These are phyloP conservation scores for Nicotiana rustica DNA, from an alignment of 305 asterid species.

Conservation along the genomic window DNA sequence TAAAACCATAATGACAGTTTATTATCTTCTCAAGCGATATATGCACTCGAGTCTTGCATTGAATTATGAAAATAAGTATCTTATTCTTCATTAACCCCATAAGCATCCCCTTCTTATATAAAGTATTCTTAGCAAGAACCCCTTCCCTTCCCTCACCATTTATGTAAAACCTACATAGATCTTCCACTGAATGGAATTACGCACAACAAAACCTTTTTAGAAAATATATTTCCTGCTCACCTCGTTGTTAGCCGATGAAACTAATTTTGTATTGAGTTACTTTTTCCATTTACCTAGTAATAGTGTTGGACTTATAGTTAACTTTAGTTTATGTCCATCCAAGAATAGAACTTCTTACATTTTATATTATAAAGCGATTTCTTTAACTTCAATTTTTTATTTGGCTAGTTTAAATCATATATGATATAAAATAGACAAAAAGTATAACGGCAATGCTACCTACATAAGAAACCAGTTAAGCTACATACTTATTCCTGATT, in stretches of 20 bases:
- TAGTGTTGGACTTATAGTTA: neutral
- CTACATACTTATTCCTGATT: neutral
- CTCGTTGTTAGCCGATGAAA: constrained; percentile 13
- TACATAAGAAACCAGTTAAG: neutral
- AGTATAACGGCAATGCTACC: neutral
- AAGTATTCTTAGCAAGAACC: neutral
- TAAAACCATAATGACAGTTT: no score
- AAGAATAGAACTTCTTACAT: neutral
- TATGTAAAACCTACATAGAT: neutral
- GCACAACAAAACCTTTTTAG: neutral
- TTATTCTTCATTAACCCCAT: neutral
- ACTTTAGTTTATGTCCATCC: neutral
- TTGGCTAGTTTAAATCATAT: neutral
- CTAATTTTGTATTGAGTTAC: neutral
- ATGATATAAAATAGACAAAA: no score
- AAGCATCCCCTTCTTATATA: neutral
- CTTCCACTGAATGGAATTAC: neutral
- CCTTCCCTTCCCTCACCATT: neutral
- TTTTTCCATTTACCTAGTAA: neutral
- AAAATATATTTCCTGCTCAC: neutral
- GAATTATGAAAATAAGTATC: neutral
- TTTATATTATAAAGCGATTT: neutral
- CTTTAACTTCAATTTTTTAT: neutral
- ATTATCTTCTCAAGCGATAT: neutral
- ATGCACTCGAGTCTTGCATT: neutral